Evolutionary conservation across 306 rosid species (phyloP), one percentile per base, ranked within the genome.

Genomic region (Oemleria cerasiformis): DNA sequence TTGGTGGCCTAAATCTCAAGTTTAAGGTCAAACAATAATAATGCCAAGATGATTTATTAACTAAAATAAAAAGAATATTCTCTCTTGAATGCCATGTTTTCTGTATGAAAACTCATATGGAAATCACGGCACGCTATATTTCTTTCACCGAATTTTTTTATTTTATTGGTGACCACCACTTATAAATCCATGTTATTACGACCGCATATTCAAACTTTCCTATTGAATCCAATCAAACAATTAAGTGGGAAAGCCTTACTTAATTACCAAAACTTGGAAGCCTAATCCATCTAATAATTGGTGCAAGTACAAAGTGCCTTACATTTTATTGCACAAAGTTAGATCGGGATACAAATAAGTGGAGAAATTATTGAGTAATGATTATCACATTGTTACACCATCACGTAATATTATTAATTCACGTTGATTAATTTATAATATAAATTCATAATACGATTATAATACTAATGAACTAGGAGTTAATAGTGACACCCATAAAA

Each of bases 101-200:
- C 8, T 8, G 45, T 61, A 39, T 38, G 66, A 61, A 61, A 9
- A 15, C 25, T 36, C n/a, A 45, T 61, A 38, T 7, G 66, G 15
- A 61, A 39, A 61, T 61, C 66, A 17, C 66, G 66, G 66, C 66
- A 61, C 66, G 47, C 25, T 17, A 16, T 30, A 30, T 30, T 30
- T 30, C 3, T 38, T 61, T 38, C 47, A 9, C 5, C 43, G 7
- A 7, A 7, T 0, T 8, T 51, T 7, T 9, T n/a, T 13, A 12
- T 45, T 5, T 34, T 6, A 30, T 58, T 61, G 47, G 44, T 39
- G 47, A 0, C 23, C 66, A 54, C 21, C 56, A 59, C 30, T 59
- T 59, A 9, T 17, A 16, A 38, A 61, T 38, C 8, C 5, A 30
- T 58, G 15, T 15, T 23, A 6, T 17, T 7, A 15, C 43, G 9